Evolutionary conservation across 208 protist genomes (phyloP).

Genomic region (Porcisia hertigi): DNA sequence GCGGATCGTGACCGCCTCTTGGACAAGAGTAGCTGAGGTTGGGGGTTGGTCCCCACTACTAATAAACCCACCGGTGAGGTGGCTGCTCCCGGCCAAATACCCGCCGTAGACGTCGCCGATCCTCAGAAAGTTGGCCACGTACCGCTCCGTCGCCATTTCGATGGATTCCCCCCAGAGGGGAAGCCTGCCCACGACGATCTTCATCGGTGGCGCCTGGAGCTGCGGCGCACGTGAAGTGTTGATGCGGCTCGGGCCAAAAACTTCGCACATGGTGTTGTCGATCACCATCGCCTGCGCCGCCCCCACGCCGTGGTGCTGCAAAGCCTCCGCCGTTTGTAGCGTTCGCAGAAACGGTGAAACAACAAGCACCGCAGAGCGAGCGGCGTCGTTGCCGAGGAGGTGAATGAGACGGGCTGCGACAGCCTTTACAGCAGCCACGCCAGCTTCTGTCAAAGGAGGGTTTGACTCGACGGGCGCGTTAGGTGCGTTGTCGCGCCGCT

Average conservation of each 20-base stretch:
- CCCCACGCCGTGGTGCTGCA: slow-evolving; percentile 60
- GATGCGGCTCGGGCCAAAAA: slow-evolving; percentile 77
- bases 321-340: slow-evolving; percentile 59
- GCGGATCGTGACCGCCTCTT: slow-evolving; percentile 6
- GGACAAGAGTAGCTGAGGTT: not conserved
- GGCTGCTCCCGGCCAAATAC: not conserved
- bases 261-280: slow-evolving; percentile 75
- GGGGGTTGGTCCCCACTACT: not conserved
- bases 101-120: slow-evolving; percentile 32
- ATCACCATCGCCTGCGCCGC: slow-evolving; percentile 27
- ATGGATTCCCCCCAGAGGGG: slow-evolving; percentile 78
- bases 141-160: slow-evolving; percentile 40
- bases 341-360: slow-evolving; percentile 73
- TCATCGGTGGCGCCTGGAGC: slow-evolving; percentile 5
- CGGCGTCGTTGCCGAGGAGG: slow-evolving; percentile 31
- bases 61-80: not conserved
- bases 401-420: slow-evolving; percentile 38
- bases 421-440: slow-evolving; percentile 38
- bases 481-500: slow-evolving; percentile 63
- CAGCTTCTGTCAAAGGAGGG: slow-evolving; percentile 67
- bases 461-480: slow-evolving; percentile 57
- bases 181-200: slow-evolving; percentile 26
- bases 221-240: slow-evolving; percentile 34
- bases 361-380: slow-evolving; percentile 40
- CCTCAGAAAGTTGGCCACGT: slow-evolving; percentile 38